Evolutionary conservation across 352 stramenopile species (phyloP).

Genomic region (Globisporangium spinosum): DNA sequence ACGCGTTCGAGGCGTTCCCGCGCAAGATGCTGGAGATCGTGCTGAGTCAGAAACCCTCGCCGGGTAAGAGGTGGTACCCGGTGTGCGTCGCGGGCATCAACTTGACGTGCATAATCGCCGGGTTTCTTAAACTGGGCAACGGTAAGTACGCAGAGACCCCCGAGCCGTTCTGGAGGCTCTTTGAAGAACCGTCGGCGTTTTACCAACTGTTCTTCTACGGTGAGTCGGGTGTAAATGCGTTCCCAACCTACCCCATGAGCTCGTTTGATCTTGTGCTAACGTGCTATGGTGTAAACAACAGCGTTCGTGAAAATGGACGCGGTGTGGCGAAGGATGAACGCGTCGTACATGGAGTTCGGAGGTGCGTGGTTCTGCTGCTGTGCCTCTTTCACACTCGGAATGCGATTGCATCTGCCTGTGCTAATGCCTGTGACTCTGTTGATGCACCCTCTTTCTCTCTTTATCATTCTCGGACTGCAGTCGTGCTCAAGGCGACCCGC

Average conservation of each 20-base stretch:
- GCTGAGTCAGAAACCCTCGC: slow-evolving; percentile 37
- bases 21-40: slow-evolving; percentile 67
- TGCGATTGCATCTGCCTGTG: neutral
- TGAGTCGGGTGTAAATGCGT: slow-evolving; percentile 11
- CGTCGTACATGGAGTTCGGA: slow-evolving; percentile 85
- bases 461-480: slow-evolving; percentile 21
- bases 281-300: slow-evolving; percentile 22
- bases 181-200: slow-evolving; percentile 82
- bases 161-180: slow-evolving; percentile 61
- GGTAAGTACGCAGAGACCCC: slow-evolving; percentile 42
- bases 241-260: neutral
- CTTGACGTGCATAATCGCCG: slow-evolving; percentile 75
- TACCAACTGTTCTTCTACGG: slow-evolving; percentile 74
- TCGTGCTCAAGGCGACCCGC: slow-evolving; percentile 69
- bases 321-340: slow-evolving; percentile 74
- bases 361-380: slow-evolving; percentile 29
- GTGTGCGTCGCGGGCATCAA: slow-evolving; percentile 84
- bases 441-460: slow-evolving; percentile 6
- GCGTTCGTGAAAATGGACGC: slow-evolving; percentile 84
- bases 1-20: slow-evolving; percentile 72
- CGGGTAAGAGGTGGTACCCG: slow-evolving; percentile 69
- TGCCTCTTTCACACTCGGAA: neutral
- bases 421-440: neutral
- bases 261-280: neutral
- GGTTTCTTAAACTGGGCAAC: slow-evolving; percentile 62